Evolutionary conservation across 2,329 filamentous ascomycete species (phyloP).

Genomic region (Alternaria longipes): DNA sequence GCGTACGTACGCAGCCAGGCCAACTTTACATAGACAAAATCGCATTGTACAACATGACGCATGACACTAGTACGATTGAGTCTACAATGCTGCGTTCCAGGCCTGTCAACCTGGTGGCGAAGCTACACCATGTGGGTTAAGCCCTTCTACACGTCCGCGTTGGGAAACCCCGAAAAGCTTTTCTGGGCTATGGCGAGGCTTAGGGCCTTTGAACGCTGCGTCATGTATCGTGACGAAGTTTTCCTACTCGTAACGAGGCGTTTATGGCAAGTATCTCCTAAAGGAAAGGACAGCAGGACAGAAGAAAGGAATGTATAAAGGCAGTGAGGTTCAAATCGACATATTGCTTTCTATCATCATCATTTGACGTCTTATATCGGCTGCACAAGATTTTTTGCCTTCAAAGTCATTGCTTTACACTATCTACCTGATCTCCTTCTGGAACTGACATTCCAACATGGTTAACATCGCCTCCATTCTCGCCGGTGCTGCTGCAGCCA

Average conservation of each 20-base stretch:
- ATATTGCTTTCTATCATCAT: background rate
- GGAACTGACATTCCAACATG: background rate
- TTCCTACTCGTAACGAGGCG: too few relatives aligned
- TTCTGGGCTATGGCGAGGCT: background rate
- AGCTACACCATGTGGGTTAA: constrained; percentile 8
- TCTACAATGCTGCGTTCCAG: background rate
- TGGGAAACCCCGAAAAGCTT: constrained; percentile 11
- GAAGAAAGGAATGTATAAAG: background rate
- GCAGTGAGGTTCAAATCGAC: background rate
- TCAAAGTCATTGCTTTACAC: background rate
- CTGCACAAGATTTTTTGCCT: background rate
- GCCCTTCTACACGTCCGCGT: constrained; percentile 17
- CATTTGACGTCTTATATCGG: background rate
- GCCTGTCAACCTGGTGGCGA: background rate
- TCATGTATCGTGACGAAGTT: background rate
- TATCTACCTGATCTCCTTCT: background rate
- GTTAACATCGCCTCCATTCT: background rate
- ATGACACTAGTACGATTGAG: background rate
- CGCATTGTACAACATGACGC: background rate
- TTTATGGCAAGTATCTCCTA: background rate
- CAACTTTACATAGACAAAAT: background rate
- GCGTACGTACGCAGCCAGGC: background rate
- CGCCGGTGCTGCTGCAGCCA: constrained; percentile 25
- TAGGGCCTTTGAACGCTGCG: background rate
- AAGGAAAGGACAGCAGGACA: background rate